Conservation (phyloP, 2,329 filamentous ascomycete species). For the Stylonectria norvegica region DNA sequence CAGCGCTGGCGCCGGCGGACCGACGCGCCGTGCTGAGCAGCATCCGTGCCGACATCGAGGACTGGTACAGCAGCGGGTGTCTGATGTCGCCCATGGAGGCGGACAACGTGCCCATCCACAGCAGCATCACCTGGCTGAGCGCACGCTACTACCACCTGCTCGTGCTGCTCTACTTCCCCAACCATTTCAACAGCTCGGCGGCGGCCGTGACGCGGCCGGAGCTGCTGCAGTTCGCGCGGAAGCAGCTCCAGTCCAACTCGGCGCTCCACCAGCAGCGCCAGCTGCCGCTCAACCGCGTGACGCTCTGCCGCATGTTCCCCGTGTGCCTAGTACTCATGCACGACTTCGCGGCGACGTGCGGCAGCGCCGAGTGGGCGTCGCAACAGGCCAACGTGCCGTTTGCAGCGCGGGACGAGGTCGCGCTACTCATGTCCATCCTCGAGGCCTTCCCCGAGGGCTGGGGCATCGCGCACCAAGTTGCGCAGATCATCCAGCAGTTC, state of each 20-base stretch:
- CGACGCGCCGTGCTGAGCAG: conserved; percentile 31
- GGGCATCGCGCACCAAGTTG: conserved; percentile 33
- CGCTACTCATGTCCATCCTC: conserved; percentile 33
- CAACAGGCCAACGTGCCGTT: conserved; percentile 17
- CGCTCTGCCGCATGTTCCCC: conserved; percentile 38
- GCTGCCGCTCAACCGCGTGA: conserved; percentile 42
- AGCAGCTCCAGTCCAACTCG: conserved; percentile 41
- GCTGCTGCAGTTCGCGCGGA: conserved; percentile 38
- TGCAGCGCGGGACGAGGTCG: conserved; percentile 34
- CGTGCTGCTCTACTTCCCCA: conserved; percentile 41
- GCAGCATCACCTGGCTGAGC: conserved; percentile 42
- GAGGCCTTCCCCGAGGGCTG: conserved; percentile 38
- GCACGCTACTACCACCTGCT: conserved; percentile 44
- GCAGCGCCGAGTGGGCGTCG: conserved; percentile 11
- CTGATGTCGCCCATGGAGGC: conserved; percentile 41
- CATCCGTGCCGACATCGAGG: conserved; percentile 42
- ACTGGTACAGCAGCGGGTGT: conserved; percentile 46
- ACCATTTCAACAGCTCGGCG: conserved; percentile 36
- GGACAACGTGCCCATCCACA: conserved; percentile 45
- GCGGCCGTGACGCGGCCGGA: conserved; percentile 31
- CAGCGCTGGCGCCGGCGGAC: conserved; percentile 30
- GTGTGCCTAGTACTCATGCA: conserved; percentile 38
- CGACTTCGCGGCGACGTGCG: conserved; percentile 19
- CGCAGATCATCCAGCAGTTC: conserved; percentile 33
- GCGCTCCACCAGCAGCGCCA: conserved; percentile 41